Evolutionary conservation across 345 rosid genomes (phyloP).

Genomic region (Stellera chamaejasme): DNA sequence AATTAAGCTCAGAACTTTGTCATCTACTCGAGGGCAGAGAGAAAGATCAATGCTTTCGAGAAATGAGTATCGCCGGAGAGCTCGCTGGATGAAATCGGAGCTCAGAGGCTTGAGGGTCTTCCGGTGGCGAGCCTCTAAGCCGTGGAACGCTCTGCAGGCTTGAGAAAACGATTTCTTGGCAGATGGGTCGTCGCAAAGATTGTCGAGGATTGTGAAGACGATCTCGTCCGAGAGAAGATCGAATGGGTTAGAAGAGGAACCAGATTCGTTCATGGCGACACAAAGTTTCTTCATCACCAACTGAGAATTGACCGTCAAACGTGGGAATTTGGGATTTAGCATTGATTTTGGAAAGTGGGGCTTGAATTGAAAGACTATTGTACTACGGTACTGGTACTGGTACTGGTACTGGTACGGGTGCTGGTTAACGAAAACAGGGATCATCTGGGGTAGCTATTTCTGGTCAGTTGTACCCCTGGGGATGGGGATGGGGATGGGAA

Average conservation of each 20-base stretch:
- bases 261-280: background rate
- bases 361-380: background rate
- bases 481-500: background rate
- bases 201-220: constrained; percentile 30
- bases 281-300: background rate
- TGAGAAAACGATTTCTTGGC: constrained; percentile 40
- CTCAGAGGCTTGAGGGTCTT: constrained; percentile 27
- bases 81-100: constrained; percentile 24
- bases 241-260: constrained; percentile 14
- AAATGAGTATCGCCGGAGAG: constrained; percentile 18
- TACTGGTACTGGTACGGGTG: too few relatives aligned
- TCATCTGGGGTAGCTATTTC: background rate
- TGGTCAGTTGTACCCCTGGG: constrained; percentile 6
- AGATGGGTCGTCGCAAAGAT: constrained; percentile 22
- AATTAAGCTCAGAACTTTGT: constrained; percentile 23
- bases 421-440: background rate
- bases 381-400: too few relatives aligned
- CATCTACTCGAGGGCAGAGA: constrained; percentile 30
- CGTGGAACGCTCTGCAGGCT: constrained; percentile 26
- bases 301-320: background rate
- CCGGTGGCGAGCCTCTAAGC: constrained; percentile 30
- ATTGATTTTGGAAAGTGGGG: background rate
- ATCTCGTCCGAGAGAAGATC: constrained; percentile 33
- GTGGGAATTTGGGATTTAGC: background rate
- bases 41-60: constrained; percentile 34